Conservation (phyloP, 805 yeast species). For the Cyberlindnera samutprakarnensis region DNA sequence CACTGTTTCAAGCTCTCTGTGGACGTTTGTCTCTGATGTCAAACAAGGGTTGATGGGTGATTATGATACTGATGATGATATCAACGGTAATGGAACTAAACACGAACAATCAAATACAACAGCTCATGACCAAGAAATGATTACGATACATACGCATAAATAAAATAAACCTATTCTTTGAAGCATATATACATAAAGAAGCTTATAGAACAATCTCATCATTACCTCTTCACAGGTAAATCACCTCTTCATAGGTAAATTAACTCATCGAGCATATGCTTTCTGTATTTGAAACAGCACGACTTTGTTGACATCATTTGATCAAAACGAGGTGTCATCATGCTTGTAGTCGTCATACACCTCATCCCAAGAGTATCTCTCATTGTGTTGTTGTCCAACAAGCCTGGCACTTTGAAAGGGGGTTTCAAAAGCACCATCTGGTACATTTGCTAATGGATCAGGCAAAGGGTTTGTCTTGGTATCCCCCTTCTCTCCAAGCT, state of each 20-base stretch:
- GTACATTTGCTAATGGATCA: constrained; percentile 20
- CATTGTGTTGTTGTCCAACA: constrained; percentile 12
- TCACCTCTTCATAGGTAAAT: background rate
- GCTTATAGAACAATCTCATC: background rate
- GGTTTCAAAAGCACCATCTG: constrained; percentile 15
- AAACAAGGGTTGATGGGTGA: constrained; percentile 33
- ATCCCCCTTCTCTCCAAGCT: constrained; percentile 2
- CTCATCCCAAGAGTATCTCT: constrained; percentile 23
- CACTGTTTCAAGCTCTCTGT: constrained; percentile 32
- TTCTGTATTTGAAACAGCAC: constrained; percentile 4
- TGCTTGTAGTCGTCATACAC: constrained; percentile 21
- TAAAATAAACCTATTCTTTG: background rate
- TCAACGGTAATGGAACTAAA: constrained; percentile 1
- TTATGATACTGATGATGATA: constrained; percentile 5
- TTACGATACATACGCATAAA: constrained; percentile 6
- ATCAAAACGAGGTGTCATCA: constrained; percentile 20
- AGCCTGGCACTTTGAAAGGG: constrained; percentile 19
- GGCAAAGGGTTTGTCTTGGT: constrained; percentile 11
- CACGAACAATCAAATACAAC: constrained; percentile 1
- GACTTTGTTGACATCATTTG: too few relatives aligned
- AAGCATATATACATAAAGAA: too few relatives aligned
- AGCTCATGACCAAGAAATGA: constrained; percentile 18
- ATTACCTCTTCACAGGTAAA: background rate
- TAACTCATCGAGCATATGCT: background rate
- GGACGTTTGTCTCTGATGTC: constrained; percentile 46